Evolutionary conservation across 495 filamentous ascomycete genomes (phyloP).

Genomic region (Neurospora sp.): DNA sequence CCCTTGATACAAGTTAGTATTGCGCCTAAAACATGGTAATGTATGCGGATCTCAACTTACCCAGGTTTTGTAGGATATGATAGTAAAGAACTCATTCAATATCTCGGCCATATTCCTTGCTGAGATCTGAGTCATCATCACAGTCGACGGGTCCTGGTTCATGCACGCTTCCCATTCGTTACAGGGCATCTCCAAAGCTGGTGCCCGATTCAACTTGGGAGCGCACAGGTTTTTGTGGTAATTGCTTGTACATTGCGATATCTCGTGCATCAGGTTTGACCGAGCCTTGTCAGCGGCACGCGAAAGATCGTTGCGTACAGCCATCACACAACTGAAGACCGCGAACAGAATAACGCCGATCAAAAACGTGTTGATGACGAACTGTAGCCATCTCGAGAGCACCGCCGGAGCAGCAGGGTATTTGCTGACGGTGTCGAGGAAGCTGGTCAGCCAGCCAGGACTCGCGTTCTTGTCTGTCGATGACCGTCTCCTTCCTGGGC

Average conservation of each 20-base stretch:
- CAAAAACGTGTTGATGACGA: conserved; percentile 68
- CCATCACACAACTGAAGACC: conserved; percentile 57
- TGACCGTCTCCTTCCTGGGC: conserved; percentile 16
- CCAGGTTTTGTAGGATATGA: conserved; percentile 44
- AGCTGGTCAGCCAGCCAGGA: conserved; percentile 35
- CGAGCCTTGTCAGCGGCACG: conserved; percentile 55
- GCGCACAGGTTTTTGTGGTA: conserved; percentile 68
- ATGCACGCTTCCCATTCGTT: conserved; percentile 79
- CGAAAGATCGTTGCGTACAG: conserved; percentile 67
- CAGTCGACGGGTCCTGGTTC: conserved; percentile 42
- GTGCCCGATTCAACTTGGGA: conserved; percentile 44
- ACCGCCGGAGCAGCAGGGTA: conserved; percentile 82
- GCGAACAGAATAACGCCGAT: conserved; percentile 56
- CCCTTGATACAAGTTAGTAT: conserved; percentile 26
- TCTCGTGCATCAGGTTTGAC: conserved; percentile 57
- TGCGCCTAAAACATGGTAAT: background rate
- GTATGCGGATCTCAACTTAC: conserved; percentile 46
- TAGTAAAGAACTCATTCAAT: conserved; percentile 36
- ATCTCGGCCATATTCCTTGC: conserved; percentile 36
- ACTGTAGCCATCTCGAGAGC: conserved; percentile 73
- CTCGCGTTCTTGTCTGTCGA: conserved; percentile 13
- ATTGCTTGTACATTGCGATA: conserved; percentile 55
- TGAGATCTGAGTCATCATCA: conserved; percentile 32
- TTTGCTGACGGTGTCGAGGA: conserved; percentile 60
- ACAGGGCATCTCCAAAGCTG: conserved; percentile 64